Base-by-base conservation (phyloP, 2,329 filamentous ascomycete genomes). In the Alternaria dauci region DNA sequence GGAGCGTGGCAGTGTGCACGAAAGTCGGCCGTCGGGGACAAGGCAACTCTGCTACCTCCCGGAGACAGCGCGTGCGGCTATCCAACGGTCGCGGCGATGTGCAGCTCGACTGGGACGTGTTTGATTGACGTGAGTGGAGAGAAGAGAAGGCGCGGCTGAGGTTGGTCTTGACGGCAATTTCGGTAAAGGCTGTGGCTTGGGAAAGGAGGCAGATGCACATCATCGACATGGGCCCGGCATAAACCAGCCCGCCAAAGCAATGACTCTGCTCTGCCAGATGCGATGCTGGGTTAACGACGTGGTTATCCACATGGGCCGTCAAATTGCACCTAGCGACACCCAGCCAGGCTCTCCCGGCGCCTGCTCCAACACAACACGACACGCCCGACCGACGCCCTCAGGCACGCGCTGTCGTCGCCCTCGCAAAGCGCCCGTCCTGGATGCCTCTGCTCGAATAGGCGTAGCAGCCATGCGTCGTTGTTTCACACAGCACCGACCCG, bases 101-200 rank as follows among this genome's bases (percentile, higher is more conserved):
- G 59, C 57, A 55, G 58, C 60, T 56, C 56, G 65, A 51, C 65
- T 59, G 55, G 56, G 65, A 52, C 65, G 68, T 55, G 58, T 42
- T 42, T 60, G 52, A 52, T 66, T 67, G 69, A 68, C 70, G 72
- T 69, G 71, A 66, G 72, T 73, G 68, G 65, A 67, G 72, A 66
- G 69, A 62, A 59, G 62, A 65, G 71, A 65, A 69, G 66, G 71
- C 66, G 71, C 72, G 70, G 72, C 72, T 68, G 70, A 68, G 65
- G 62, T 42, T 62, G 41, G 41, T 53, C 51, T 54, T 43, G 46
- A 59, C 52, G 52, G 59, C 43, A 68, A 68, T 68, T 52, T 68
- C 63, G 62, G 46, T 59, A 63, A 56, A 59, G 60, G 53, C 43
- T 51, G 48, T 58, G 57, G 57, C 55, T 59, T 61, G 60, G 54